Base-by-base conservation (phyloP, 2,329 filamentous ascomycete genomes). In the Lachnum nothofagi region DNA sequence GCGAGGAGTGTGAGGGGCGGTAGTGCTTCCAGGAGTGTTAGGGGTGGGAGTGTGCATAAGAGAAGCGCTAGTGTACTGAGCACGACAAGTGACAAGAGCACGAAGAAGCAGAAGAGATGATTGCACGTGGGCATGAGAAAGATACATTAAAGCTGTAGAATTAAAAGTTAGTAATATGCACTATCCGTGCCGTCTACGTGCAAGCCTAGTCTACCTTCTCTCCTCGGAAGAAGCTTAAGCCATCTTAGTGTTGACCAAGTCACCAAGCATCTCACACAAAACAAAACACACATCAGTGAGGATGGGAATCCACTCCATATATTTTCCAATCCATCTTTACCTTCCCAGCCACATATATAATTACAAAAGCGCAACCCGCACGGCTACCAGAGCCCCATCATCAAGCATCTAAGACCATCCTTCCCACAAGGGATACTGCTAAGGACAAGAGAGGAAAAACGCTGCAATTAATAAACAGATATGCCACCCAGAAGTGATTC, bases 61-160 rank as follows among this genome's bases (percentile, higher is more conserved):
- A 79, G 89, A 51, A 93, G 88, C 64, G 88, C 88, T 1, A 94
- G 88, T 65, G 87, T 90, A 25, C 66, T 94, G 45, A 91, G 87
- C 65, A 72, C 75, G 14, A 71, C 71, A 5, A 89, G 85, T 64
- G 83, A 88, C 48, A 76, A 75, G 64, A 74, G 72, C 57, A 62
- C 64, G 6, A 78, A 77, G 63, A 68, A 73, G 45, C 72, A 74
- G 60, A 72, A 69, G 59, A 74, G 17, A 20, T 37, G 9, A 37
- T 12, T 27, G n/a, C n/a, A n/a, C n/a, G n/a, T n/a, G n/a, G n/a
- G n/a, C n/a, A n/a, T n/a, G n/a, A n/a, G n/a, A n/a, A n/a, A n/a
- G n/a, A n/a, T n/a, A 34, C 17, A 27, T 6, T 27, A 27, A 16
- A 22, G 34, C 12, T 17, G 34, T 12, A 14, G 9, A 12, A 22